These are phyloP conservation scores for Aspergillus japonicus DNA, from an alignment of 2,329 filamentous ascomycete genomes.

Conservation along the genomic window DNA sequence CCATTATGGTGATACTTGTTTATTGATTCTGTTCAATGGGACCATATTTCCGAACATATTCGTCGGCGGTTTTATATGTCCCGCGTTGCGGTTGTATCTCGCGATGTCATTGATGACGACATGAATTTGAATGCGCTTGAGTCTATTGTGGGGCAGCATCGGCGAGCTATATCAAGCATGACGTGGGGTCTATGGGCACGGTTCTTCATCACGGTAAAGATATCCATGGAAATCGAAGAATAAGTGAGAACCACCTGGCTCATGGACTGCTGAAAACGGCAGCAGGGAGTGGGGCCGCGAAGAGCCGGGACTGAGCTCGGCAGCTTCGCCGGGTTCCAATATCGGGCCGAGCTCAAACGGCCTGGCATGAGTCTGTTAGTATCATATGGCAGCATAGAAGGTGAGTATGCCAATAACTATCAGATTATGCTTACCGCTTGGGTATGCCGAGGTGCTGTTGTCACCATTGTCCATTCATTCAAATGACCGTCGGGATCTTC, in stretches of 20 bases:
- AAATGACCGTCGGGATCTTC: too few species aligned
- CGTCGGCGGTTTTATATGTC: not conserved
- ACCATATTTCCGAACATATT: not conserved
- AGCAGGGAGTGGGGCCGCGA: not conserved
- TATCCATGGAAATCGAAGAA: not conserved
- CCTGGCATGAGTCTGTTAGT: too few species aligned
- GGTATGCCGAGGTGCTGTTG: too few species aligned
- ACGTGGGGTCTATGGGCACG: not conserved
- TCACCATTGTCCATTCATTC: too few species aligned
- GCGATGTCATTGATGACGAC: not conserved
- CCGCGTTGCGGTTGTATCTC: not conserved
- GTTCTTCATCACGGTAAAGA: not conserved
- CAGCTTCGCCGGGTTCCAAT: not conserved
- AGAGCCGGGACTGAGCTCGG: not conserved
- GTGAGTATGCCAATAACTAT: too few species aligned
- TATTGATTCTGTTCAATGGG: not conserved
- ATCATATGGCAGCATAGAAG: too few species aligned
- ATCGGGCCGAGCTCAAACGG: not conserved
- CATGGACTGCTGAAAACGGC: not conserved
- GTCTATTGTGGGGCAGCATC: not conserved
- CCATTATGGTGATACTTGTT: not conserved
- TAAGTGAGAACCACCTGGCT: not conserved
- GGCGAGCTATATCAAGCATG: not conserved
- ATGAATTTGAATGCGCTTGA: not conserved
- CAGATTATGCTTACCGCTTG: too few species aligned